Evolutionary conservation across 2,329 filamentous ascomycete species (phyloP), one percentile per base, ranked within the genome.

Genomic region (Pyrenochaeta sp.): DNA sequence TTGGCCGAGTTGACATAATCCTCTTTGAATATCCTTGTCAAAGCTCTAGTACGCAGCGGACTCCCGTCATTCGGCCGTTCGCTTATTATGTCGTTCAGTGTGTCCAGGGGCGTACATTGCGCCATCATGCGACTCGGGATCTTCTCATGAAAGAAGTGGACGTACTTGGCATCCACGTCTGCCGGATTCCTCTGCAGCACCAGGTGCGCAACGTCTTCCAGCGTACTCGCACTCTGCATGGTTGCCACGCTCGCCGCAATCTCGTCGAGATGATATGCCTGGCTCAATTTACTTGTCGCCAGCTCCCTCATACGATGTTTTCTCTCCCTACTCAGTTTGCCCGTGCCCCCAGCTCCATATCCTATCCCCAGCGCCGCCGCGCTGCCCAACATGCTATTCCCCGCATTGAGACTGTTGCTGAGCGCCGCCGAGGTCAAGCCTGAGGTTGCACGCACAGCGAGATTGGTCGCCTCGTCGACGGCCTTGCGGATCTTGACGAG

Each of bases 101-200:
- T 83, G 51, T 85, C 80, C 55, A 93, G 77, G 61, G 86, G 89
- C 8, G 91, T 93, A 67, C 85, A 88, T 68, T 91, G 86, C 36
- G 88, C 90, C 73, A 95, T 81, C 73, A 90, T 88, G 42, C 90
- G 82, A 40, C 88, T 90, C 1, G 91, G 90, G 27, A 95, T 93
- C 84, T 94, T 95, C 78, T 96, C 91, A 78, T 94, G 91, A 76
- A 96, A 96, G 79, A 94, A 95, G 73, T 95, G 90, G n/a, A 95
- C 92, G 73, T 95, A 95, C 76, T 90, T 90, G 28, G 91, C 92
- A 70, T 95, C 90, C 43, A 83, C 78, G 70, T 93, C 88, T 50
- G 83, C 75, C n/a, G 86, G 82, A 59, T 86, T 88, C 59, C 91
- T 84, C 73, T 91, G 87, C 60, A 95, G 78, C 32, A 96, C 91